phyloP scores from a whole-genome alignment of 345 rosid species.

The Pseudoturritis turrita region DNA sequence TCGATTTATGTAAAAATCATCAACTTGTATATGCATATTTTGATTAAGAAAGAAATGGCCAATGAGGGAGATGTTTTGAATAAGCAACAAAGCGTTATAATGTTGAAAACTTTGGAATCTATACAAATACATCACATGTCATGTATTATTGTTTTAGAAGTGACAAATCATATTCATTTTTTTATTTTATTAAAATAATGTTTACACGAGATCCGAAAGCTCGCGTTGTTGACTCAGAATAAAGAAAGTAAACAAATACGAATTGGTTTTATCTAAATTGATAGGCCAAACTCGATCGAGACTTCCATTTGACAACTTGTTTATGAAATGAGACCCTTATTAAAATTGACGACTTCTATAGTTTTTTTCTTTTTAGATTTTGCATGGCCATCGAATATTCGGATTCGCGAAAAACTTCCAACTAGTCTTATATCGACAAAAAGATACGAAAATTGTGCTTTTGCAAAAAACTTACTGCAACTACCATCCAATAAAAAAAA shows the following conservation, averaged over 20 bases:
- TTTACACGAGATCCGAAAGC: constrained; percentile 15
- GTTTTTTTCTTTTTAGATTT: no score
- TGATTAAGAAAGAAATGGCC: background rate
- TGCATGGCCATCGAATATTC: no score
- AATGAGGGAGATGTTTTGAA: background rate
- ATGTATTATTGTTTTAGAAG: background rate
- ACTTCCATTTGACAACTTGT: background rate
- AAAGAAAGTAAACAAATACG: background rate
- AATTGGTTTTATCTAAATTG: background rate
- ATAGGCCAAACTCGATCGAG: background rate
- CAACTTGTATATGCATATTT: background rate
- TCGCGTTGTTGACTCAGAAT: constrained; percentile 14
- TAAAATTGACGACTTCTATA: no score
- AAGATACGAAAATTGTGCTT: no score
- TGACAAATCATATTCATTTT: background rate
- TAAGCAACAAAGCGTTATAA: background rate
- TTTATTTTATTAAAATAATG: background rate
- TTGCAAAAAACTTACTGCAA: background rate
- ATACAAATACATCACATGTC: constrained; percentile 9
- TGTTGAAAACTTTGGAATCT: background rate
- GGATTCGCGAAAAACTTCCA: no score
- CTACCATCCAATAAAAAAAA: no score
- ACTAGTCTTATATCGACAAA: no score
- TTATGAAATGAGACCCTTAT: background rate
- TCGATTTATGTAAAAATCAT: constrained; percentile 12